Percentiles rank a stretch among this genome's conserved stretches.
phyloP scores from a whole-genome alignment of 371 early-diverging fungal genomes.

The Dinochytrium kinnereticum region DNA sequence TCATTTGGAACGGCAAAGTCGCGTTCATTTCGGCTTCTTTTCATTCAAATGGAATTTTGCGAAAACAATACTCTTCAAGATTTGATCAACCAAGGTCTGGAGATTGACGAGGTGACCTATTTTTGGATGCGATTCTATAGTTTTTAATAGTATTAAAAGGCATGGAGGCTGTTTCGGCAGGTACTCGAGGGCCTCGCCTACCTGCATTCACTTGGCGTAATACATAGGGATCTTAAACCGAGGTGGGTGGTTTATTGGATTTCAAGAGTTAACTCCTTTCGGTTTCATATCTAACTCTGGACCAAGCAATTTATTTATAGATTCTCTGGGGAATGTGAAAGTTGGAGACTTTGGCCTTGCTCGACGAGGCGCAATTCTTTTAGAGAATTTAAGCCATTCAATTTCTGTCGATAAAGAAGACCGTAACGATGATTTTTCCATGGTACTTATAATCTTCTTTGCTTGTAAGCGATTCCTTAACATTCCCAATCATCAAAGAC shows the following conservation, averaged over 20 bases:
- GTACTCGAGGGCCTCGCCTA: constrained; percentile 66
- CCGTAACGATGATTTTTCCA: constrained; percentile 18
- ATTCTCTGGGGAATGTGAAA: constrained; percentile 54
- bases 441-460: constrained; percentile 22
- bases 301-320: constrained; percentile 50
- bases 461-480: constrained; percentile 18
- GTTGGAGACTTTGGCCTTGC: constrained; percentile 66
- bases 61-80: constrained; percentile 91
- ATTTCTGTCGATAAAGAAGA: constrained; percentile 19
- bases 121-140: constrained; percentile 34
- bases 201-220: constrained; percentile 56
- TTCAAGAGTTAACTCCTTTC: no score
- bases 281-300: neutral
- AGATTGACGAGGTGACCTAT: constrained; percentile 61
- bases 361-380: constrained; percentile 18
- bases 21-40: constrained; percentile 51
- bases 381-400: constrained; percentile 23
- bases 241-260: constrained; percentile 19
- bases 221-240: constrained; percentile 60
- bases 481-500: no score
- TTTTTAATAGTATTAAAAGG: constrained; percentile 23
- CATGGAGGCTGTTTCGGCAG: constrained; percentile 62
- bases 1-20: neutral
- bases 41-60: constrained; percentile 98
- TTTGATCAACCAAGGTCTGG: constrained; percentile 82